Conservation (phyloP, 768 basidiomycete genomes). For the Leccinellum albellum region DNA sequence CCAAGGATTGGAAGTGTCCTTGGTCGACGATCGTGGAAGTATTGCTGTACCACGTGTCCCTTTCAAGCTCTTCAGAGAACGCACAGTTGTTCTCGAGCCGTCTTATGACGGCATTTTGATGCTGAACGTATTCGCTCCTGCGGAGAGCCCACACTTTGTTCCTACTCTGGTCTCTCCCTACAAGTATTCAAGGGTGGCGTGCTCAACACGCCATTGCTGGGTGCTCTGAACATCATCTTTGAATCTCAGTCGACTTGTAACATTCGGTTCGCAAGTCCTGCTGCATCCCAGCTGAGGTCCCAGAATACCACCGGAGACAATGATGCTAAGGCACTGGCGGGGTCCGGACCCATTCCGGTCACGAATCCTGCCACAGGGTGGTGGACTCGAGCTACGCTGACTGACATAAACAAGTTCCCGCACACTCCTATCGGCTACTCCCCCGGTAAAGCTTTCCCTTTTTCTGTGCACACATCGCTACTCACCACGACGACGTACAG, state of each 20-base stretch:
- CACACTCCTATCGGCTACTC: not conserved
- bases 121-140: not conserved
- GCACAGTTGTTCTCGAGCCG: not conserved
- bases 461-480: not conserved
- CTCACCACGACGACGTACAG: not conserved
- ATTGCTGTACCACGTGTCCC: not conserved
- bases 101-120: constrained; percentile 3
- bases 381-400: not conserved
- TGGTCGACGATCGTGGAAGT: constrained; percentile 1
- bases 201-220: not conserved
- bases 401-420: constrained; percentile 2
- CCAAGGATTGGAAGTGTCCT: not conserved
- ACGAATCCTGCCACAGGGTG: constrained; percentile 10
- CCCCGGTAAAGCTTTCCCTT: constrained; percentile 1
- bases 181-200: not conserved
- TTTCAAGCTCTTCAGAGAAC: not conserved
- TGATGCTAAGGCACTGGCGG: too few relatives aligned
- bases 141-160: not conserved
- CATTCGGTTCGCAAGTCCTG: too few relatives aligned
- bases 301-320: not conserved
- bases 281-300: not conserved
- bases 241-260: too few relatives aligned
- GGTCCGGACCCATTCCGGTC: not conserved
- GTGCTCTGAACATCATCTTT: constrained; percentile 11
- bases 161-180: constrained; percentile 5